Base-by-base conservation (phyloP, 108 stramenopile genomes). In the Discostella pseudostelligera region DNA sequence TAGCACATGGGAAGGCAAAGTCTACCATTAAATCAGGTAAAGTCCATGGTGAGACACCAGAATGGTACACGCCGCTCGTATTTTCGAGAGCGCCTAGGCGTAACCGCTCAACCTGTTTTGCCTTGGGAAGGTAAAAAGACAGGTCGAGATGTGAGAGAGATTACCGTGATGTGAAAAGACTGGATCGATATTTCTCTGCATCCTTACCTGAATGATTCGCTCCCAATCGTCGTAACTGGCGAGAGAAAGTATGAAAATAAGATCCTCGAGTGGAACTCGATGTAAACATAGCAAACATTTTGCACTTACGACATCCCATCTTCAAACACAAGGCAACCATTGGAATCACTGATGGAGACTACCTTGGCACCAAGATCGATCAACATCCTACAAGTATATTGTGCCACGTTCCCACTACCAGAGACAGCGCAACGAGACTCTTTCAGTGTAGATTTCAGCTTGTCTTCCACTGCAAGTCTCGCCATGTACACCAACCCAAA, bases 321-420 rank as follows among this genome's bases (percentile, higher is more conserved):
- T 25, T 83, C 74, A 62, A 87, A 86, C 24, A 78, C 59, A 9
- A 87, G 48, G 12, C 70, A 72, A 48, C 97, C 97, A 71, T 83
- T 81, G 17, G 89, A 86, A 67, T 98, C 96, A 62, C 87, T 89
- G n/a, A 96, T 61, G 14, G 95, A 90, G 8, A 98, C 62, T 21
- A 93, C 92, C 42, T 87, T 86, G 10, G 84, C 86, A 32, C 87
- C 87, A 39, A 84, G 67, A 32, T 81, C 69, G 25, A 88, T 62
- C 7, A 85, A 56, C 72, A 84, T 85, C 45, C 84, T 57, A 5
- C 74, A 74, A 25, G 83, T 81, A 60, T 74, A 86, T 63, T 87
- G 87, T 20, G 86, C 78, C 0, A 92, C 87, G 75, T 92, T 92
- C 29, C 87, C 90, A 56, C 70, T 76, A 9, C 87, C 90, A 8